Evolutionary conservation across 306 rosid species (phyloP), one percentile per base, ranked within the genome.

Genomic region (Sindora glabra): DNA sequence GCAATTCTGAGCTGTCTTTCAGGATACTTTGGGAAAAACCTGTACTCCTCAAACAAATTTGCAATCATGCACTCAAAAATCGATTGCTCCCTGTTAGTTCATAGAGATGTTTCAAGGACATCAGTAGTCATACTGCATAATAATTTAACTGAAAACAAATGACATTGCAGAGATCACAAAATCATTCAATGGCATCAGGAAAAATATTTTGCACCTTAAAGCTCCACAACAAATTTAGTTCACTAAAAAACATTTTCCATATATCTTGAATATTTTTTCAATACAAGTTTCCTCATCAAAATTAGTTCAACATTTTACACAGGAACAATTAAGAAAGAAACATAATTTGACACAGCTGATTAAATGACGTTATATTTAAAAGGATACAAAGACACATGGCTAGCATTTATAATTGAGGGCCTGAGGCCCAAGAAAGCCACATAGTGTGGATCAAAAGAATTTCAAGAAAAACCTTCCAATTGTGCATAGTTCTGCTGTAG

Each of bases 1-100:
- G 97, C 97, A 73, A 94, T 84, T 84, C 74, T 82, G 46, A 94
- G 90, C 71, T 94, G 99, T 77, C 79, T 81, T 74, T 94, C 99
- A 47, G 99, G 99, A 77, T 94, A 94, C 81, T 86, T 94, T 10
- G 94, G 94, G 57, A 89, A 94, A 80, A 94, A 94, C 48, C 84
- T 79, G 71, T 84, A 94, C 83, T 94, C 97, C 73, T 94, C 99
- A 49, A 89, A 94, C 65, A 89, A 81, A 83, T 94, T 94, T 5
- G 86, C 90, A 22, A 84, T 84, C 99, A 94, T 94, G 81, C 95
- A 94, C 27, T 82, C 97, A 46, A 86, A 94, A 57, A 94, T 84
- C 62, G 63, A 70, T 37, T 82, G 80, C 72, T 94, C 97, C 94
- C 99, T 94, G 95, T 29, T 74, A 69, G 32, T 48, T 25, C 59